phyloP scores from a whole-genome alignment of 345 rosid genomes.

The Eucalyptus sideroxylon region DNA sequence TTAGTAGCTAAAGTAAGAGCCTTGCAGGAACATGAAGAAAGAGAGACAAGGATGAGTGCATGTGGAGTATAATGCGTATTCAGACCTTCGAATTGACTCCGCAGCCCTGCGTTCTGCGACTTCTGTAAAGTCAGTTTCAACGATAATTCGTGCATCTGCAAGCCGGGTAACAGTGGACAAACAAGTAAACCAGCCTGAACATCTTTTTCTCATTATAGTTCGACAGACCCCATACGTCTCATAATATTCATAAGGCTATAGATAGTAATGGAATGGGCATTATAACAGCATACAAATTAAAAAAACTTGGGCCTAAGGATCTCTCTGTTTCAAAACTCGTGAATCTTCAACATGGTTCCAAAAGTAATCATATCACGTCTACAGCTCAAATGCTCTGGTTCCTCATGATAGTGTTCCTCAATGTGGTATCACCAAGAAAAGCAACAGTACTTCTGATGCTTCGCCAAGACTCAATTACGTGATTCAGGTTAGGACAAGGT shows the following conservation, averaged over 20 bases:
- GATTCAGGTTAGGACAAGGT: not conserved
- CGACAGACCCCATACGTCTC: not conserved
- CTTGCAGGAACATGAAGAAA: not conserved
- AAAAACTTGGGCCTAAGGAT: not conserved
- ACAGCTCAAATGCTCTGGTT: not conserved
- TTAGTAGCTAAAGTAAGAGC: not conserved
- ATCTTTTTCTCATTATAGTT: not conserved
- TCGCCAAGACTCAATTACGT: not conserved
- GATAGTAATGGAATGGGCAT: not conserved
- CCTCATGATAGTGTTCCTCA: not conserved
- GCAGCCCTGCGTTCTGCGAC: slow-evolving; percentile 72
- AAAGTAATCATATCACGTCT: not conserved
- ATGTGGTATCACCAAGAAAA: not conserved
- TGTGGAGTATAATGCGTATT: not conserved
- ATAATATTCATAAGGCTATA: not conserved
- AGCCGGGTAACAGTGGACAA: not conserved
- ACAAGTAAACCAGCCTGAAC: not conserved
- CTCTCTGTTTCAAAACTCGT: not conserved
- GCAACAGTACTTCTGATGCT: not conserved
- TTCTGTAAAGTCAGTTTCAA: slow-evolving; percentile 85
- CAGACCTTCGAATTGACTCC: slow-evolving; percentile 85
- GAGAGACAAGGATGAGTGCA: not conserved
- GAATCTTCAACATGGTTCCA: not conserved
- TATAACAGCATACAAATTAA: not conserved
- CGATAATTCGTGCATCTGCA: slow-evolving; percentile 77